phyloP scores from a whole-genome alignment of 441 rosid genomes.

The Geranium incanum region DNA sequence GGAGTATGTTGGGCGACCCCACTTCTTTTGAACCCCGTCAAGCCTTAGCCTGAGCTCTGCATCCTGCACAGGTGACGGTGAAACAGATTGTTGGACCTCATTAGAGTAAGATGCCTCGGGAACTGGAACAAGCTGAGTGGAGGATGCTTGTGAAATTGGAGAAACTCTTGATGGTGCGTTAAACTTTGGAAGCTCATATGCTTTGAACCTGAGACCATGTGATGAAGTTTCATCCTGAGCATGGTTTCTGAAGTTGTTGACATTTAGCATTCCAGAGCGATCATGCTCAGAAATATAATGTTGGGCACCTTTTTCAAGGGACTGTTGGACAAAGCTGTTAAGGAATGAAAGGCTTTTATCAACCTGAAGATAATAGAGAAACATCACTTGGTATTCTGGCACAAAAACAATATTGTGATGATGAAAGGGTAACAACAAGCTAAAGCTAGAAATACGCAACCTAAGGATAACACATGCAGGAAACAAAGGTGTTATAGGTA shows the following conservation, averaged over 20 bases:
- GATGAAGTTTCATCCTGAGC: slow-evolving; percentile 53
- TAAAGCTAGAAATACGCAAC: neutral
- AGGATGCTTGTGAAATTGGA: slow-evolving; percentile 36
- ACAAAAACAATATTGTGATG: neutral
- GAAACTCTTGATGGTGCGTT: slow-evolving; percentile 38
- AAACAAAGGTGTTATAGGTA: neutral
- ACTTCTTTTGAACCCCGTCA: slow-evolving; percentile 95
- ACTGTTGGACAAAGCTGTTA: slow-evolving; percentile 50
- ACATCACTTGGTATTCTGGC: slow-evolving; percentile 4
- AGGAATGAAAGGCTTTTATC: slow-evolving; percentile 80
- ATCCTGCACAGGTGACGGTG: slow-evolving; percentile 42
- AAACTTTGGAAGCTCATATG: slow-evolving; percentile 82
- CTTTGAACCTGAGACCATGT: slow-evolving; percentile 87
- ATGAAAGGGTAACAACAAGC: slow-evolving; percentile 10
- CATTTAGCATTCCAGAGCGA: slow-evolving; percentile 45
- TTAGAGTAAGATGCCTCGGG: slow-evolving; percentile 59
- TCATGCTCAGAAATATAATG: slow-evolving; percentile 74
- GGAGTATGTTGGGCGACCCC: slow-evolving; percentile 70
- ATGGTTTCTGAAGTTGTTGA: slow-evolving; percentile 45
- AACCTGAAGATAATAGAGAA: slow-evolving; percentile 42
- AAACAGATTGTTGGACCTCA: slow-evolving; percentile 43
- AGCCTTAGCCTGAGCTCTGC: slow-evolving; percentile 72
- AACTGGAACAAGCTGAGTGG: slow-evolving; percentile 68
- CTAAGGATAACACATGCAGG: neutral
- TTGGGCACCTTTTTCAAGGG: slow-evolving; percentile 73